phyloP scores from a whole-genome alignment of 1,284 basidiomycete genomes.

The Sanghuangporus baumii region DNA sequence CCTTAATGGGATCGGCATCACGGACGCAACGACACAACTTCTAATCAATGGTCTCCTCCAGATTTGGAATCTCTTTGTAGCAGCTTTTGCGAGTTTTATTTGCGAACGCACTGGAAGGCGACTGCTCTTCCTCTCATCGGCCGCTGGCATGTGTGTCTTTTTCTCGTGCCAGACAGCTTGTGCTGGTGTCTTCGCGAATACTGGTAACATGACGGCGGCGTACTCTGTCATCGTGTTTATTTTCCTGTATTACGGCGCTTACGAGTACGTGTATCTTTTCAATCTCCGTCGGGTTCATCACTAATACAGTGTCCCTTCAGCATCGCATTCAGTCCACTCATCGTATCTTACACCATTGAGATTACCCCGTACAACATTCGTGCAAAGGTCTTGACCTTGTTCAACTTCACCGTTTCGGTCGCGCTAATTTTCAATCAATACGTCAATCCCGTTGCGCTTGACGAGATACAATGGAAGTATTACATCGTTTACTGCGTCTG shows the following conservation, averaged over 20 bases:
- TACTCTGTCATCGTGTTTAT: constrained; percentile 46
- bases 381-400: constrained; percentile 56
- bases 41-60: constrained; percentile 60
- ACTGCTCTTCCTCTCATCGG: constrained; percentile 17
- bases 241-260: constrained; percentile 39
- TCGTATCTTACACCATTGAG: constrained; percentile 53
- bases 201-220: constrained; percentile 30
- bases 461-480: constrained; percentile 35
- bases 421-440: constrained; percentile 59
- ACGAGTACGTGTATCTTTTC: constrained; percentile 28
- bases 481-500: constrained; percentile 41
- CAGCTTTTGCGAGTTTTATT: constrained; percentile 19
- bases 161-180: constrained; percentile 39
- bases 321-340: constrained; percentile 50
- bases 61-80: constrained; percentile 24
- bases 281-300: neutral
- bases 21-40: constrained; percentile 44
- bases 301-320: constrained; percentile 15
- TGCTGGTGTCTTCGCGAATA: constrained; percentile 33
- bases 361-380: constrained; percentile 53
- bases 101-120: constrained; percentile 21
- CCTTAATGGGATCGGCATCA: constrained; percentile 40
- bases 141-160: constrained; percentile 34
- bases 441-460: constrained; percentile 36
- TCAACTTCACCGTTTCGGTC: constrained; percentile 44